Conservation (phyloP, 108 stramenopile genomes). For the Aureococcus anophagefferens region DNA sequence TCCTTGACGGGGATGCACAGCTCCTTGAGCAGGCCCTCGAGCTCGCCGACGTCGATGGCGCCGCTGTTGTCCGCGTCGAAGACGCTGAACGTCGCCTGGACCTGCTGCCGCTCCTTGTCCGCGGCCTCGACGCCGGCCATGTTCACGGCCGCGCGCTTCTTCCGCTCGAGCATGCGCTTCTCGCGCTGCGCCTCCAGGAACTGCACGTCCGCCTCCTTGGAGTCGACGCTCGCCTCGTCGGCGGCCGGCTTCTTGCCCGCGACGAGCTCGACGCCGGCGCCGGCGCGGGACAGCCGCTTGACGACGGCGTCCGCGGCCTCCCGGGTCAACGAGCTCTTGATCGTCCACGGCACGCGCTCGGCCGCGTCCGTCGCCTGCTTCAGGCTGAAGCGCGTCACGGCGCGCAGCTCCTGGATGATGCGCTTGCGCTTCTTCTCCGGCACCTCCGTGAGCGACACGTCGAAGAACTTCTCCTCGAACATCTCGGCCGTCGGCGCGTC, state of each 20-base stretch:
- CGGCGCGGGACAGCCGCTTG: no score
- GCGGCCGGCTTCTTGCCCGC: background rate
- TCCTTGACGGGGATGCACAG: slow-evolving; percentile 13
- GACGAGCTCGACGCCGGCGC: no score
- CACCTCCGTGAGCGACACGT: no score
- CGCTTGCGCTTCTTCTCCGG: no score
- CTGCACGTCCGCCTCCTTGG: background rate
- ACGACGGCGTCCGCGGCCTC: slow-evolving; percentile 1
- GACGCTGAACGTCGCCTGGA: slow-evolving; percentile 1
- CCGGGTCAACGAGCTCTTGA: slow-evolving; percentile 5
- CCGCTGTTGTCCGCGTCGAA: slow-evolving; percentile 14
- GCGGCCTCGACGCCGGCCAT: background rate
- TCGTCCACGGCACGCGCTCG: slow-evolving; percentile 10
- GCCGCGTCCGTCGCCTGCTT: no score
- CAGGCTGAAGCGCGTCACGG: no score
- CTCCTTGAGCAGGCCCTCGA: slow-evolving; percentile 8
- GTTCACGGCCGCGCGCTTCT: background rate
- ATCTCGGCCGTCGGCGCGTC: no score
- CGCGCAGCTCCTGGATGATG: no score
- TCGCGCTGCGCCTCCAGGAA: background rate
- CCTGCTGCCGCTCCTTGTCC: slow-evolving; percentile 6
- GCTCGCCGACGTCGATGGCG: slow-evolving; percentile 16
- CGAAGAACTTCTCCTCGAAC: no score
- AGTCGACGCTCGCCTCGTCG: background rate
- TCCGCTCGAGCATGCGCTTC: background rate